phyloP scores from a whole-genome alignment of 2,329 filamentous ascomycete species.

The Aspergillus sp. region DNA sequence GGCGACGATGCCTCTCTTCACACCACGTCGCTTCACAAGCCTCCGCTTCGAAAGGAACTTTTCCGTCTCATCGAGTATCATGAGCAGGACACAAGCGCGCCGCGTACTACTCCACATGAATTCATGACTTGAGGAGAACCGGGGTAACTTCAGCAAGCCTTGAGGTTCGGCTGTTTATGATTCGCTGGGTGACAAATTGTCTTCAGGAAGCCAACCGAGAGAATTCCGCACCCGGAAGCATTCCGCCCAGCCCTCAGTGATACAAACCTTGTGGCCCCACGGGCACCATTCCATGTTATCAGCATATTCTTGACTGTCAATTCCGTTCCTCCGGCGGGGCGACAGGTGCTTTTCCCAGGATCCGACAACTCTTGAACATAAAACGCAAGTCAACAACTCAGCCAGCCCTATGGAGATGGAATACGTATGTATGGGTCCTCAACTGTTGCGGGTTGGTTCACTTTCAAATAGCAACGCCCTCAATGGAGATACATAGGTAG shows the following conservation, averaged over 20 bases:
- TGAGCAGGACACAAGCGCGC: not conserved
- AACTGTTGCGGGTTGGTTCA: not conserved
- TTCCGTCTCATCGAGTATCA: constrained; percentile 23
- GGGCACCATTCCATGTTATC: not conserved
- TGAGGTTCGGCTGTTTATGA: constrained; percentile 7
- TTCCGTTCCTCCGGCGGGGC: not conserved
- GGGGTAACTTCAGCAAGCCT: constrained; percentile 16
- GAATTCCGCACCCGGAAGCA: constrained; percentile 30
- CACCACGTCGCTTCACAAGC: not conserved
- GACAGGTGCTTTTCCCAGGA: not conserved
- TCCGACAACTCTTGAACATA: not conserved
- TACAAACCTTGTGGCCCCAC: not conserved
- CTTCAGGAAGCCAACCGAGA: constrained; percentile 21
- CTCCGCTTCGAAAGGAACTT: constrained; percentile 26
- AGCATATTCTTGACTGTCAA: not conserved
- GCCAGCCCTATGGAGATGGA: not conserved
- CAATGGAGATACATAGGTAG: not conserved
- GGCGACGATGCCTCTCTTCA: not conserved
- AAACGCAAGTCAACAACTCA: not conserved
- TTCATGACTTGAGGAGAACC: constrained; percentile 2
- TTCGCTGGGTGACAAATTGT: constrained; percentile 14
- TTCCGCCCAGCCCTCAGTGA: constrained; percentile 22
- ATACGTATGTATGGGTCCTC: not conserved
- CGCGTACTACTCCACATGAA: constrained; percentile 18
- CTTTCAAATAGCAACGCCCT: not conserved